A percentile compares a stretch with the other conserved stretches of the same genome.
phyloP scores from a whole-genome alignment of 1,139 yeast species.

The Candida sojae region DNA sequence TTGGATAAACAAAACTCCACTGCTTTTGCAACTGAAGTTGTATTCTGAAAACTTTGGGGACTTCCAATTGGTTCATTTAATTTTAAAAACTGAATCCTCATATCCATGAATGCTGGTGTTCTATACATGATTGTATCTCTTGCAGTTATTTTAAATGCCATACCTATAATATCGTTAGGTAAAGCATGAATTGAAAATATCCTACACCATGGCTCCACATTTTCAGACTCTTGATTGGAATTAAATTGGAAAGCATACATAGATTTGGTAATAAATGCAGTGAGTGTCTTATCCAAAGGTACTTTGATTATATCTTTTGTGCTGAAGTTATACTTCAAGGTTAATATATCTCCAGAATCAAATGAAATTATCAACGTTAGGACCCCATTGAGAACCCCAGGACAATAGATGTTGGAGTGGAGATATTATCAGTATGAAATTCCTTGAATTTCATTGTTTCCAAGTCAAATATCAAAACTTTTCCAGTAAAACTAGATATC shows the following conservation, averaged over 20 bases:
- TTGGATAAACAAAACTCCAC: conserved; percentile 15
- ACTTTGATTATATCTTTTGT: conserved; percentile 12
- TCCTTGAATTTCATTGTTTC: conserved; percentile 1
- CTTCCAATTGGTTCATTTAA: conserved; percentile 9
- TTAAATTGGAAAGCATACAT: conserved; percentile 31
- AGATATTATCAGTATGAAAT: conserved; percentile 6
- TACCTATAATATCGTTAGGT: conserved; percentile 23
- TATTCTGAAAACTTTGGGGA: neutral
- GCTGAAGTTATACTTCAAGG: conserved; percentile 14
- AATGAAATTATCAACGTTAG: conserved; percentile 18
- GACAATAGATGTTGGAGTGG: conserved; percentile 12
- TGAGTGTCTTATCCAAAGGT: conserved; percentile 15
- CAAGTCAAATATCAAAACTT: conserved; percentile 9
- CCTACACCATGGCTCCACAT: conserved; percentile 29
- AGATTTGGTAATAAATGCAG: conserved; percentile 21
- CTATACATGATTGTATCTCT: conserved; percentile 32
- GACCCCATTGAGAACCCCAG: conserved; percentile 6
- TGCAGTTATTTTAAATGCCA: conserved; percentile 30
- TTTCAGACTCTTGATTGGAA: conserved; percentile 18
- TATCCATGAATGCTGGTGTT: conserved; percentile 28
- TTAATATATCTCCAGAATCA: conserved; percentile 33
- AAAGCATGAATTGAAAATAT: conserved; percentile 26
- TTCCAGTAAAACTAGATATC: conserved; percentile 12
- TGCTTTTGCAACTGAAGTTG: conserved; percentile 15
- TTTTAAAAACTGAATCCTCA: conserved; percentile 24